Base-by-base conservation (phyloP, 1,284 basidiomycete genomes). In the Hemileia vastatrix region DNA sequence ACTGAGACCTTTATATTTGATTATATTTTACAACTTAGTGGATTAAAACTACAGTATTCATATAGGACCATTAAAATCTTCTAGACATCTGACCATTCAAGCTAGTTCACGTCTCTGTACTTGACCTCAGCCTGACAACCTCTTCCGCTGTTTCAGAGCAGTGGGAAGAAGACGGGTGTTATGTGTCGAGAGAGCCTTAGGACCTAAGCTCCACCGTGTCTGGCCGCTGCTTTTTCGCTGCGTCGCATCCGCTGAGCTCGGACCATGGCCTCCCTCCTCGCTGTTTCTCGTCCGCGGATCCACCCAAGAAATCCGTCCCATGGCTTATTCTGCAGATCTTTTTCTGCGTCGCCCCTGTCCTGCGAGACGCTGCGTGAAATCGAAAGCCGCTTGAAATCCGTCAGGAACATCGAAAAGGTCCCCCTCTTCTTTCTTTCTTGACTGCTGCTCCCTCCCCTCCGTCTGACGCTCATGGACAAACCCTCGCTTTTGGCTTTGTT, bases 291-390 rank as follows among this genome's bases (percentile, higher is more conserved):
- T 79, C 79, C 82, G 48, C 54, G 8, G 69, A 65, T 72, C 72
- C 67, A 75, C 73, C 64, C 72, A 73, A 60, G 81, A 80, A 58
- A 76, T 79, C 63, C 81, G 83, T 77, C 81, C 82, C 64, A 76
- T 80, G 65, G 80, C 81, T 71, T 79, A 57, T 49, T 56, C 43
- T 59, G 61, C 47, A 83, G 77, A 81, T 82, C 83, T 71, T 83
- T 81, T 55, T 84, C 85, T 50, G 74, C 80, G 67, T 80, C 81
- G 76, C 83, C 87, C 70, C 84, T 86, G 70, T 90, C 91, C 78
- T 92, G 93, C 89, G 93, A 92, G 54, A 96, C 94, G 65, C 86
- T 98, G 70, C 87, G 92, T 75, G 94, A 98, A 81, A 88, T 97
- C 74, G 95, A 98, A 81, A 79, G 89, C 77, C 87, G 94, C 70